Evolutionary conservation across 164 flowering plant species (phyloP), one percentile per base, ranked within the genome.

Genomic region (Umbellularia californica): DNA sequence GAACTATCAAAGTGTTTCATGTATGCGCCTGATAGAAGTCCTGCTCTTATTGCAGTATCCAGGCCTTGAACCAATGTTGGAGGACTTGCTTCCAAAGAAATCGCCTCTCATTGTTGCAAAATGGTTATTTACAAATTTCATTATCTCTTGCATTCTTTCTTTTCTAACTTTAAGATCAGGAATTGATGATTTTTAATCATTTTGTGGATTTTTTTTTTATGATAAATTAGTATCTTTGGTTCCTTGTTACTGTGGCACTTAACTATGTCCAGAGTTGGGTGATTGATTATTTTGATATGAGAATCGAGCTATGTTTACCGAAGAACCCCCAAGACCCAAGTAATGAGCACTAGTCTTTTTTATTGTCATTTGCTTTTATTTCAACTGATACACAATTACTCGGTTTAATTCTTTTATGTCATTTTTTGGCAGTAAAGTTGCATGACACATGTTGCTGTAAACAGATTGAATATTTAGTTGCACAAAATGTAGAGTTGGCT

Each of bases 31-130:
- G 60, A 66, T 35, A 24, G 51, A 14, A 5, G 15, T 50, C 25
- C 78, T n/a, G 19, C n/a, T 68, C 80, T 33, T 70, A 20, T 35
- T 72, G 79, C 90, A 95, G 99, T 95, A 95, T 65, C 99, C 99
- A 52, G 97, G 97, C 72, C 90, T 95, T 75, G 99, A 95, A 71
- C 94, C 92, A 17, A 94, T 90, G 69, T 77, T 95, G 86, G 99
- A 95, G 25, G 97, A 93, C 81, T 85, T 95, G 86, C 92, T 95
- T 69, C 99, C 99, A 0, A 95, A 95, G 85, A 95, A 95, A 82
- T 80, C 96, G 13, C 99, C 99, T 71, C 91, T 95, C 25, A 86
- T 95, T 79, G 98, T 95, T 65, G 94, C 77, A 2, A 95, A 95
- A 89, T 95, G 99, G 99, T 95, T 70, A 69, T 64, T 25, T 25